Evolutionary conservation across 2,329 filamentous ascomycete species (phyloP), one percentile per base, ranked within the genome.

Genomic region (Cladophialophora yegresii): DNA sequence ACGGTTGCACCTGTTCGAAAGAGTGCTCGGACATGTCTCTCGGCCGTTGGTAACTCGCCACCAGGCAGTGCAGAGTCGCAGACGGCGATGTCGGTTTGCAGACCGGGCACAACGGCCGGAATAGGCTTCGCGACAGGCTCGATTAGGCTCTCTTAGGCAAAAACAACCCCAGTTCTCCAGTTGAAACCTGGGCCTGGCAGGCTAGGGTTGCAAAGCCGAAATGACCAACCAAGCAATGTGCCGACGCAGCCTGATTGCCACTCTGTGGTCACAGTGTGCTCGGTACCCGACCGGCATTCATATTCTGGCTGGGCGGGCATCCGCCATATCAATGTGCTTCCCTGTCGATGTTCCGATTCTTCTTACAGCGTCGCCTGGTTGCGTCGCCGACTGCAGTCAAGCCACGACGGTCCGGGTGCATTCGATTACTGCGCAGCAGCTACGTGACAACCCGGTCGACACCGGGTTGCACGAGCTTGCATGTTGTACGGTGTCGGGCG

Each of bases 341-440:
- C 26, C 54, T 58, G 36, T n/a, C n/a, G 36, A n/a, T 43, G 4
- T 33, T 20, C 28, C 55, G 16, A 30, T 33, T 49, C 26, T 26
- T 49, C 26, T 26, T 49, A 20, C 55, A n/a, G n/a, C 55, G 40
- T 26, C 40, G n/a, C 49, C 40, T 58, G 55, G 55, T 36, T 58
- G 55, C 23, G 40, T 30, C 30, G 32, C 36, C 28, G 23, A 58
- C 55, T 40, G 55, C 40, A 58, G 26, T 45, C 45, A 12, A n/a
- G 47, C 20, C 5, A 26, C 20, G 9, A 50, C 9, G 9, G 23
- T 12, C 8, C 47, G 3, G 47, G 10, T 12, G 23, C 40, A 9
- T 23, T 12, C 13, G 20, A 16, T 13, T 50, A 20, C 20, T 50
- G 47, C 47, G 10, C 47, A 49, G 45, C n/a, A 49, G 45, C n/a